Percentiles rank a stretch among this genome's conserved stretches.
Evolutionary conservation across 2,329 filamentous ascomycete species (phyloP).

Genomic region (Colletotrichum liriopes): DNA sequence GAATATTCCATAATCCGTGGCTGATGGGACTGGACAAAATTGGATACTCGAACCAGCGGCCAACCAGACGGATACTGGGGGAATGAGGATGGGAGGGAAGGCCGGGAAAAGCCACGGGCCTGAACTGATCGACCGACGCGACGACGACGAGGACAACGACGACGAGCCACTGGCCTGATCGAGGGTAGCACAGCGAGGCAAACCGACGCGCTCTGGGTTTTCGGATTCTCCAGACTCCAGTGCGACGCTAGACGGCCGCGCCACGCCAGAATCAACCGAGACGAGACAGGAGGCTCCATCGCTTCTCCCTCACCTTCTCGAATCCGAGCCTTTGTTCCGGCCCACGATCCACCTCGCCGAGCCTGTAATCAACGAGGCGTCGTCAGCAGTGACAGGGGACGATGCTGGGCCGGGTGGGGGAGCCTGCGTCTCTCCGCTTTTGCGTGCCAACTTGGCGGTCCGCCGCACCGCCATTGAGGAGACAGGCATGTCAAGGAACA

Average conservation of each 20-base stretch:
- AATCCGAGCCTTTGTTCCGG: slow-evolving; percentile 27
- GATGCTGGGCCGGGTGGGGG: slow-evolving; percentile 19
- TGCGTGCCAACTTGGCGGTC: slow-evolving; percentile 39
- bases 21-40: neutral
- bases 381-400: slow-evolving; percentile 39
- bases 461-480: slow-evolving; percentile 18
- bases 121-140: slow-evolving; percentile 7
- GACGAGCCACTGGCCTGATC: neutral
- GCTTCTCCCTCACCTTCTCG: slow-evolving; percentile 26
- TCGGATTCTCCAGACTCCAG: neutral
- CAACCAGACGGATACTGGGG: neutral
- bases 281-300: slow-evolving; percentile 10
- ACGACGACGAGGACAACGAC: slow-evolving; percentile 4
- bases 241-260: slow-evolving; percentile 5
- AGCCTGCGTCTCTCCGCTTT: slow-evolving; percentile 34
- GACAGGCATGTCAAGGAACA: neutral
- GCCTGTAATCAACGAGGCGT: slow-evolving; percentile 42
- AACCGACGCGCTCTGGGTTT: neutral
- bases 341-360: slow-evolving; percentile 39
- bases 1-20: slow-evolving; percentile 11
- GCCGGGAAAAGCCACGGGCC: neutral
- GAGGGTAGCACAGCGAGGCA: neutral
- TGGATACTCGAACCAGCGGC: neutral
- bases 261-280: slow-evolving; percentile 23
- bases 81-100: neutral